Evolutionary conservation across 768 basidiomycete species (phyloP).

Genomic region (Harrya chromipes): DNA sequence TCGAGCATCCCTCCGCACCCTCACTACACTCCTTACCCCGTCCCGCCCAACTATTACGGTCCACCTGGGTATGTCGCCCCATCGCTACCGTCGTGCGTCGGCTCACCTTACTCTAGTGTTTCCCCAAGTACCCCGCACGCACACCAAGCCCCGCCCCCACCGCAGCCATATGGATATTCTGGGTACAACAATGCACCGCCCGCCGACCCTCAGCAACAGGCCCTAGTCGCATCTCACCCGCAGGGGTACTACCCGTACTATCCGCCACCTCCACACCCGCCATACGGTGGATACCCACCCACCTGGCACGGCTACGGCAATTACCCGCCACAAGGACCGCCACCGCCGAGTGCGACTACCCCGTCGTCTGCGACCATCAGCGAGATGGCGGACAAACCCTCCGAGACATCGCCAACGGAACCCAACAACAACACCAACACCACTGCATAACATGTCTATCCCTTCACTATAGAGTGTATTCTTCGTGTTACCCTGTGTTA

Average conservation of each 20-base stretch:
- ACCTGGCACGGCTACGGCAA: slow-evolving; percentile 29
- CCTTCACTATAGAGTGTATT: slow-evolving; percentile 25
- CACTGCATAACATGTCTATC: slow-evolving; percentile 19
- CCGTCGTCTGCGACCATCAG: slow-evolving; percentile 13
- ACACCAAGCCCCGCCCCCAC: slow-evolving; percentile 18
- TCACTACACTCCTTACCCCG: slow-evolving; percentile 33
- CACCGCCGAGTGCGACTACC: slow-evolving; percentile 15
- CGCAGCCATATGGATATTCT: slow-evolving; percentile 25
- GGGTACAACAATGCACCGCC: slow-evolving; percentile 19
- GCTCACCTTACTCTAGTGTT: slow-evolving; percentile 17
- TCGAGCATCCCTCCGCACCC: slow-evolving; percentile 24
- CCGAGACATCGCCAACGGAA: slow-evolving; percentile 21
- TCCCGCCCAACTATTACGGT: slow-evolving; percentile 33
- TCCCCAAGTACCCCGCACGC: slow-evolving; percentile 23
- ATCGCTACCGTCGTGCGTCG: neutral
- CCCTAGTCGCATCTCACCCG: slow-evolving; percentile 15
- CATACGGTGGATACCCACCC: slow-evolving; percentile 30
- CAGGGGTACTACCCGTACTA: slow-evolving; percentile 34
- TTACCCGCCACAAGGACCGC: slow-evolving; percentile 29
- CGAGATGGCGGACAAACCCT: slow-evolving; percentile 26
- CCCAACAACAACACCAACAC: slow-evolving; percentile 14
- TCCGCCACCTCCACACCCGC: slow-evolving; percentile 23
- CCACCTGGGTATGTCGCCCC: slow-evolving; percentile 22
- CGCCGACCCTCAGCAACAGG: slow-evolving; percentile 28
- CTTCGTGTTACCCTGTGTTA: slow-evolving; percentile 14